phyloP scores from a whole-genome alignment of 1,139 yeast genomes.

The Arxiozyma slooffiae region DNA sequence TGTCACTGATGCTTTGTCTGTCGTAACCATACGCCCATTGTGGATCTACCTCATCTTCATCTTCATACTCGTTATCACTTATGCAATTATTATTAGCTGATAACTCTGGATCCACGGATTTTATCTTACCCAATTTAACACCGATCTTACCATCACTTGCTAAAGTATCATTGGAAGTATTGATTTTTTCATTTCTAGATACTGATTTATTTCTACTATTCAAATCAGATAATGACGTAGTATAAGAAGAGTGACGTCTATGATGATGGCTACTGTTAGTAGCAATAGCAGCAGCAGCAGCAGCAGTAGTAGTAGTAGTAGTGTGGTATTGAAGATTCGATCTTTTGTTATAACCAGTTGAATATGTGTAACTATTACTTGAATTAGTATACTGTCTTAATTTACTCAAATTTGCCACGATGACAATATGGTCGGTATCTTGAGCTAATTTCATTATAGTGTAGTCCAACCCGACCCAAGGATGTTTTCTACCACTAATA shows the following conservation, averaged over 20 bases:
- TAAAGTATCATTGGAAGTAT: background rate
- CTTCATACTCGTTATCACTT: background rate
- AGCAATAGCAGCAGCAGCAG: no score
- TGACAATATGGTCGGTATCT: conserved; percentile 55
- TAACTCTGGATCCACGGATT: background rate
- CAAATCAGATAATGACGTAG: background rate
- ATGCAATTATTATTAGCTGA: background rate
- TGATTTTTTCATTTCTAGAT: background rate
- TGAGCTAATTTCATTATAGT: conserved; percentile 42
- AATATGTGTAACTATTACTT: background rate
- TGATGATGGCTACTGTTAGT: background rate
- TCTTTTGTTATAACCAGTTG: background rate
- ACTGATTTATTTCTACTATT: background rate
- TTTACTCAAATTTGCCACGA: conserved; percentile 39
- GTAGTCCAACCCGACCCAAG: conserved; percentile 77
- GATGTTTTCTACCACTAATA: conserved; percentile 57
- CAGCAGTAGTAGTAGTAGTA: background rate
- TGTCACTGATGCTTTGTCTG: conserved; percentile 17
- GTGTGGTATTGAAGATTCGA: background rate
- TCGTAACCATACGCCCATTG: conserved; percentile 29
- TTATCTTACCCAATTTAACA: background rate
- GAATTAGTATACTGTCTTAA: background rate
- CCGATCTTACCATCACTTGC: background rate
- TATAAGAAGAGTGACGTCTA: background rate
- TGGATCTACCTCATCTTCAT: background rate